phyloP scores from a whole-genome alignment of 2,329 filamentous ascomycete species.

The Cercospora beticola region DNA sequence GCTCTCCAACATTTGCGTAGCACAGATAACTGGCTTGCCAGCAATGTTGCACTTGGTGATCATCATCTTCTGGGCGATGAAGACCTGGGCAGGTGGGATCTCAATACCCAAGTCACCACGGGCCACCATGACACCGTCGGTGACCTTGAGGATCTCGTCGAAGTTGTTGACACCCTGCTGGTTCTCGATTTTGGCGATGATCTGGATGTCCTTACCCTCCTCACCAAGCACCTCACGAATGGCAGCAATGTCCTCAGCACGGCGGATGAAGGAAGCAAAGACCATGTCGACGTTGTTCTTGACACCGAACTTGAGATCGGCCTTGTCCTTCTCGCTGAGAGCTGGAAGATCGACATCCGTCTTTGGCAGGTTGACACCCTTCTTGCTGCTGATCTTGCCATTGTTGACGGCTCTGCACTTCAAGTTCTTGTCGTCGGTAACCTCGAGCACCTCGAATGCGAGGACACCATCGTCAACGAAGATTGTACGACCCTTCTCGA shows the following conservation, averaged over 20 bases:
- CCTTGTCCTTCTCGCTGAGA: slow-evolving; percentile 96
- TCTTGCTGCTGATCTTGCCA: slow-evolving; percentile 96
- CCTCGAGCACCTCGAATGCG: slow-evolving; percentile 87
- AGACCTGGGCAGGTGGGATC: slow-evolving; percentile 97
- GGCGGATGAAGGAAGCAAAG: slow-evolving; percentile 97
- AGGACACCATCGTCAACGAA: slow-evolving; percentile 98
- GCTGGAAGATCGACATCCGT: slow-evolving; percentile 97
- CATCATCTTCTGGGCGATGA: slow-evolving; percentile 99
- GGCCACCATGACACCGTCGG: slow-evolving; percentile 99
- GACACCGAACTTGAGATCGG: slow-evolving; percentile 89
- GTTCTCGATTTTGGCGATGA: slow-evolving; percentile 99
- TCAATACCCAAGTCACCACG: slow-evolving; percentile 98
- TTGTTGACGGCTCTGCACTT: slow-evolving; percentile 90
- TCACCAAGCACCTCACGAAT: slow-evolving; percentile 90
- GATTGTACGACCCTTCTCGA: slow-evolving; percentile 84
- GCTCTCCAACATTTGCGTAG: slow-evolving; percentile 99
- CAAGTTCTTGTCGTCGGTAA: slow-evolving; percentile 86
- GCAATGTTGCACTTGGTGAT: slow-evolving; percentile 99
- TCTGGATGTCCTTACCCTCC: slow-evolving; percentile 94
- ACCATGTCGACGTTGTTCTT: slow-evolving; percentile 99
- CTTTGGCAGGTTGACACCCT: slow-evolving; percentile 98
- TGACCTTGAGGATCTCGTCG: slow-evolving; percentile 90
- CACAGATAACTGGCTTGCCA: slow-evolving; percentile 98
- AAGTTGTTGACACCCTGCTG: slow-evolving; percentile 99
- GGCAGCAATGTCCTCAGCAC: slow-evolving; percentile 84